Evolutionary conservation across 495 filamentous ascomycete genomes (phyloP).

Genomic region (Cairneyella variabilis): DNA sequence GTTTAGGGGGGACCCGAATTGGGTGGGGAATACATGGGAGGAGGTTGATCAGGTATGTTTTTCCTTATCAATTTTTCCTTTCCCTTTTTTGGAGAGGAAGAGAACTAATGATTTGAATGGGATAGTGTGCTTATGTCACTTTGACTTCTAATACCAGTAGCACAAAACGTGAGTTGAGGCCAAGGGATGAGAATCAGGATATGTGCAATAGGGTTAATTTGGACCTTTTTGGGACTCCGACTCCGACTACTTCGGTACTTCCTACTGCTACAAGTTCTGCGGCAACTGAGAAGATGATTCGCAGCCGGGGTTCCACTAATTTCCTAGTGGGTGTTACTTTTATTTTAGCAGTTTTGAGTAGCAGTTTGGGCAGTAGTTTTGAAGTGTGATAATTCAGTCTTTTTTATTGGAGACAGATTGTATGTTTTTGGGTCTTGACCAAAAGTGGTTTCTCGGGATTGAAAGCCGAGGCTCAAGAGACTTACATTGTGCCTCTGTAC

Average conservation of each 20-base stretch:
- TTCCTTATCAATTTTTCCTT: background rate
- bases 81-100: background rate
- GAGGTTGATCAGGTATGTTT: conserved; percentile 2
- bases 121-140: conserved; percentile 5
- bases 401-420: background rate
- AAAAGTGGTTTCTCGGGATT: too few species aligned
- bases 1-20: conserved; percentile 3
- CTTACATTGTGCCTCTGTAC: too few species aligned
- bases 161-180: background rate
- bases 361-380: background rate
- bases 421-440: too few species aligned
- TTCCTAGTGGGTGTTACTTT: background rate
- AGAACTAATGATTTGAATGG: background rate
- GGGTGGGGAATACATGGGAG: conserved; percentile 3
- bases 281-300: background rate
- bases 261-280: conserved; percentile 1
- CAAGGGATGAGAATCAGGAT: conserved; percentile 3
- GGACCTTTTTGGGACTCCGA: conserved; percentile 2
- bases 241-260: background rate
- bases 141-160: conserved; percentile 1
- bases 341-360: background rate
- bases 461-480: too few species aligned
- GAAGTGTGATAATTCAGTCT: background rate
- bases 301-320: background rate
- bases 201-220: conserved; percentile 9